Conservation (phyloP, 768 basidiomycete species). For the Punctularia strigosozonata region DNA sequence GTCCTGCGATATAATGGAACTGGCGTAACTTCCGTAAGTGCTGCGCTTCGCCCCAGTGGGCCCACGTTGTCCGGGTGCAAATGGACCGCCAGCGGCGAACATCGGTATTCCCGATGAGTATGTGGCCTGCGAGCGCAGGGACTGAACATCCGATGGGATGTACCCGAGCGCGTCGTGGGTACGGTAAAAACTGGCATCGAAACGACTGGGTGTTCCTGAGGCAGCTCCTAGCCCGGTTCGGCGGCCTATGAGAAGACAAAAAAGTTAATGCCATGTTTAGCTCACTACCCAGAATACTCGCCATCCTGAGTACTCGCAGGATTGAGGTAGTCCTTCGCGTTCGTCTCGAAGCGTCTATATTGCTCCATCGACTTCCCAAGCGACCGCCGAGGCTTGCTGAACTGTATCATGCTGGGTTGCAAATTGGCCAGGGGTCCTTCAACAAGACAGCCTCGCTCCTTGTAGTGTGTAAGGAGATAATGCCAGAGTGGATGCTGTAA, state of each 20-base stretch:
- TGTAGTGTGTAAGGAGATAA: constrained; percentile 95
- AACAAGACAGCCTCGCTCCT: constrained; percentile 87
- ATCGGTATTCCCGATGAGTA: constrained; percentile 88
- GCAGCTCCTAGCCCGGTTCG: no score
- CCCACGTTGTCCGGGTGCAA: constrained; percentile 56
- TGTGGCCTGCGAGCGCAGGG: constrained; percentile 91
- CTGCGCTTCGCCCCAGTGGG: constrained; percentile 61
- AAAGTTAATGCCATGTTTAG: constrained; percentile 1
- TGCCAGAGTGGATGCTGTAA: constrained; percentile 95
- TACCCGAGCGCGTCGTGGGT: constrained; percentile 90
- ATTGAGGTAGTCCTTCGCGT: constrained; percentile 65
- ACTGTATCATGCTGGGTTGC: constrained; percentile 98
- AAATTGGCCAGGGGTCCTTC: constrained; percentile 95
- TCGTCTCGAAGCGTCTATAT: constrained; percentile 88
- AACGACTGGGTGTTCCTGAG: constrained; percentile 87
- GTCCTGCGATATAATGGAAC: constrained; percentile 90
- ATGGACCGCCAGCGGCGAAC: constrained; percentile 61
- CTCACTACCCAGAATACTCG: constrained; percentile 18
- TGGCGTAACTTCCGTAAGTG: constrained; percentile 71
- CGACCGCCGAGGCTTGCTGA: constrained; percentile 91
- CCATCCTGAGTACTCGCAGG: constrained; percentile 34
- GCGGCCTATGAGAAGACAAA: constrained; percentile 26
- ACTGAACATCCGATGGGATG: constrained; percentile 93
- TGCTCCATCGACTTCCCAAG: constrained; percentile 86
- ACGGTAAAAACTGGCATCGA: constrained; percentile 92